These are phyloP conservation scores for Oxytropis ochrocephala DNA, from an alignment of 306 rosid genomes.

Conservation along the genomic window DNA sequence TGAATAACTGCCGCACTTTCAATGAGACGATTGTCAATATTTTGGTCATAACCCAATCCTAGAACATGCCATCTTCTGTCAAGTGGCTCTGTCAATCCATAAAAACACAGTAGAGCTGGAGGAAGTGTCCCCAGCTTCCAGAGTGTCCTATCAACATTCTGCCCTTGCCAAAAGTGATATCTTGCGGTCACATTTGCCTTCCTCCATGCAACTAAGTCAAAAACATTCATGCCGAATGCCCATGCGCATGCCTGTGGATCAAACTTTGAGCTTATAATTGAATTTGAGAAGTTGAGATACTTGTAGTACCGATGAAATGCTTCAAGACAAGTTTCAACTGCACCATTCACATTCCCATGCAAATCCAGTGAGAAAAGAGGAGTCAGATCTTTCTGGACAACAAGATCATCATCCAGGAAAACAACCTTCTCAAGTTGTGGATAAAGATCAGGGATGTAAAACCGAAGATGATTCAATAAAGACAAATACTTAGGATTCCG, in stretches of 20 bases:
- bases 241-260: constrained; percentile 98
- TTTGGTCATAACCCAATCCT: constrained; percentile 88
- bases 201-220: constrained; percentile 92
- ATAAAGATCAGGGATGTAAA: constrained; percentile 92
- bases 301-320: constrained; percentile 89
- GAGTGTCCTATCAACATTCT: constrained; percentile 70
- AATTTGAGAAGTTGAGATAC: constrained; percentile 86
- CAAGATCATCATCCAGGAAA: constrained; percentile 93
- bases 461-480: constrained; percentile 85
- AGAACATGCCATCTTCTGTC: constrained; percentile 99
- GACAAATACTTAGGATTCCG: constrained; percentile 60
- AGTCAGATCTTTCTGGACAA: constrained; percentile 94
- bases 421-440: constrained; percentile 97
- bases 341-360: constrained; percentile 97
- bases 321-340: constrained; percentile 98
- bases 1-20: constrained; percentile 93
- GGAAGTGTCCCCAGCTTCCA: constrained; percentile 97
- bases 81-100: constrained; percentile 96
- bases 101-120: constrained; percentile 81
- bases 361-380: constrained; percentile 88
- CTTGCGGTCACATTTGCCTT: constrained; percentile 72
- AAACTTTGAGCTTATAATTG: constrained; percentile 81
- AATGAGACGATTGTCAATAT: constrained; percentile 83
- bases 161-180: constrained; percentile 96
- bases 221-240: constrained; percentile 98